Conservation (phyloP, 2,329 filamentous ascomycete species). For the Alternaria burnsii region DNA sequence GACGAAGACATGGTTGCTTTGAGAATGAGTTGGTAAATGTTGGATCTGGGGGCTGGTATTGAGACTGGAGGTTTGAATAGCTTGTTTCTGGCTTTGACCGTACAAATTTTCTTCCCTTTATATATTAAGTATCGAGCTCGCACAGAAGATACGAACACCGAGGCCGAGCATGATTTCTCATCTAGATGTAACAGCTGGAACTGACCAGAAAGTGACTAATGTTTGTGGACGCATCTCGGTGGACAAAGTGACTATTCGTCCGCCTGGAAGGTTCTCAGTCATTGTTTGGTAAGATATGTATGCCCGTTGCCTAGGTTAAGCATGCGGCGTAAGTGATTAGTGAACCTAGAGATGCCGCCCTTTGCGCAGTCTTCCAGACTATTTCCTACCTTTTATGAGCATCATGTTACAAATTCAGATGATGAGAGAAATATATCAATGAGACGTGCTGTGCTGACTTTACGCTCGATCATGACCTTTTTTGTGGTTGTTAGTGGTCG, state of each 20-base stretch:
- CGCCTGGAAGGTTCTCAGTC: not conserved
- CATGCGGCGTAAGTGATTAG: not conserved
- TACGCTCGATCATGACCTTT: not conserved
- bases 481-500: not conserved
- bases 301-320: not conserved
- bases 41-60: not conserved
- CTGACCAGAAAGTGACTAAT: not conserved
- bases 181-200: not conserved
- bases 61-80: not conserved
- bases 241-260: not conserved
- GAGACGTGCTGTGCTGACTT: not conserved
- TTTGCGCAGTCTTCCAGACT: not conserved
- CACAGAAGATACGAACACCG: not conserved
- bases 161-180: not conserved
- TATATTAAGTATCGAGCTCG: not conserved
- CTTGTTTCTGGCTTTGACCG: not conserved
- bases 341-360: not conserved
- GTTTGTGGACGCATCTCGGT: not conserved
- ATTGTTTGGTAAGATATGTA: not conserved
- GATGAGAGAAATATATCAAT: not conserved
- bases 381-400: not conserved
- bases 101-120: not conserved
- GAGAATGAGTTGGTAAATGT: not conserved
- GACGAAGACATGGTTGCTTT: not conserved
- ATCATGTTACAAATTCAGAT: too few relatives aligned